phyloP scores from a whole-genome alignment of 164 flowering plant genomes.

The Chimonanthus salicifolius region DNA sequence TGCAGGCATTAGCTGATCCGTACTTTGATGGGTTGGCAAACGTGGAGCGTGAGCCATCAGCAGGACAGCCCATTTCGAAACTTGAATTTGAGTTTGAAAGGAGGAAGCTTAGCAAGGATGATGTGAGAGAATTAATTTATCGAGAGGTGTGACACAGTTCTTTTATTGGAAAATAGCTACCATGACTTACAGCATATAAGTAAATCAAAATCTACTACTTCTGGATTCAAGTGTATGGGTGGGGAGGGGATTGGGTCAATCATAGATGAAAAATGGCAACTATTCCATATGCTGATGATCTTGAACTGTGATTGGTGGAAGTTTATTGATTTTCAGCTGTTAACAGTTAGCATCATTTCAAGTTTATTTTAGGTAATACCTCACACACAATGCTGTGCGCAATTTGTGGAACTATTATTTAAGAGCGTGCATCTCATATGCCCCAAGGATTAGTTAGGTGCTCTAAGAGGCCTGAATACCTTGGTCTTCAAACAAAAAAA shows the following conservation, averaged over 20 bases:
- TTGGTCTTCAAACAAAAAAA: too few species aligned
- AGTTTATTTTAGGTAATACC: neutral
- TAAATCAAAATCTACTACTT: neutral
- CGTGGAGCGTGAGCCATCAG: conserved; percentile 68
- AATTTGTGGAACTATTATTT: neutral
- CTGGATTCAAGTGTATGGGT: neutral
- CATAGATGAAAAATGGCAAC: too few species aligned
- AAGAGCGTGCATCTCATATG: neutral
- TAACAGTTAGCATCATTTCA: neutral
- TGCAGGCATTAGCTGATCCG: conserved; percentile 85
- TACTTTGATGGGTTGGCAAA: conserved; percentile 75
- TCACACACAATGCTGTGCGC: neutral
- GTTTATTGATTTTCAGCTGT: neutral
- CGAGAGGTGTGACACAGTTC: conserved; percentile 53
- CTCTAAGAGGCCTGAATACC: too few species aligned
- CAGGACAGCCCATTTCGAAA: conserved; percentile 63
- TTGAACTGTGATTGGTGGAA: neutral
- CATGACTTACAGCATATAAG: neutral
- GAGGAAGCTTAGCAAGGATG: conserved; percentile 69
- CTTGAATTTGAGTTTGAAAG: conserved; percentile 94
- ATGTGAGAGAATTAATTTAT: conserved; percentile 83
- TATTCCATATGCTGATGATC: too few species aligned
- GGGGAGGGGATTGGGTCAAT: too few species aligned
- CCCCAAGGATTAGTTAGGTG: neutral
- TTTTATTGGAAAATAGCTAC: neutral